A percentile compares a stretch with the other conserved stretches of the same genome.
Conservation (phyloP, 208 protist species). For the Acanthamoeba castellanii region DNA sequence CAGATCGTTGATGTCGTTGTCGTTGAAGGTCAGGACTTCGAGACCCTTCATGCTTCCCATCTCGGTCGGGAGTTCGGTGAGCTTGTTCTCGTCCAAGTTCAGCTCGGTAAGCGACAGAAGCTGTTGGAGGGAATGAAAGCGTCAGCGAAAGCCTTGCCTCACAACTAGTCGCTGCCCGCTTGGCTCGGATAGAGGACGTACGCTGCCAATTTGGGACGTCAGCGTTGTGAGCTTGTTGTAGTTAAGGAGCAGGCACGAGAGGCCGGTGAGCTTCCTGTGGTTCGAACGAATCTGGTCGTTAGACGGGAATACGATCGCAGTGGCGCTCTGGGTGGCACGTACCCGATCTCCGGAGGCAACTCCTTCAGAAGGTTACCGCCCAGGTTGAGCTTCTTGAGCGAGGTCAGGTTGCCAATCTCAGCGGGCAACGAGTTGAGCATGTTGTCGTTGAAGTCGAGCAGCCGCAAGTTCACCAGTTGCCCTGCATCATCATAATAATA, state of each 20-base stretch:
- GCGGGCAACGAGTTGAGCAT: conserved; percentile 70
- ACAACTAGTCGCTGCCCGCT: background rate
- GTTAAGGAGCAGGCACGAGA: conserved; percentile 64
- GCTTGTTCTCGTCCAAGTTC: conserved; percentile 81
- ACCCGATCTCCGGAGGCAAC: conserved; percentile 68
- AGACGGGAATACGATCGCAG: background rate
- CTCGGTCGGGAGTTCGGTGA: conserved; percentile 70
- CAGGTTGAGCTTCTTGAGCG: conserved; percentile 70
- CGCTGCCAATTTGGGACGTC: conserved; percentile 50
- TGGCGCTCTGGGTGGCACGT: background rate
- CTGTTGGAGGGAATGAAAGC: background rate
- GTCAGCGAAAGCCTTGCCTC: too few relatives aligned
- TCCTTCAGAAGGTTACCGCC: conserved; percentile 69
- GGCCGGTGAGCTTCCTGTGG: conserved; percentile 5
- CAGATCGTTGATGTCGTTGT: conserved; percentile 77
- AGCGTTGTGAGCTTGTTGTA: conserved; percentile 79
- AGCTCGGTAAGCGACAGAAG: conserved; percentile 77
- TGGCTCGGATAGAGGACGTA: background rate
- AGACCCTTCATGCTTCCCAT: conserved; percentile 72
- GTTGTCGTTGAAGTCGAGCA: conserved; percentile 79
- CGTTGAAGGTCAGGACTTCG: conserved; percentile 73
- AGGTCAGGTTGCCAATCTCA: conserved; percentile 51
- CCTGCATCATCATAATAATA: background rate
- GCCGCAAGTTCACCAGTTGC: conserved; percentile 46
- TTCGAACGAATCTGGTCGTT: background rate